Evolutionary conservation across 2,329 filamentous ascomycete species (phyloP).

Genomic region (Ambrosiella cleistominuta): DNA sequence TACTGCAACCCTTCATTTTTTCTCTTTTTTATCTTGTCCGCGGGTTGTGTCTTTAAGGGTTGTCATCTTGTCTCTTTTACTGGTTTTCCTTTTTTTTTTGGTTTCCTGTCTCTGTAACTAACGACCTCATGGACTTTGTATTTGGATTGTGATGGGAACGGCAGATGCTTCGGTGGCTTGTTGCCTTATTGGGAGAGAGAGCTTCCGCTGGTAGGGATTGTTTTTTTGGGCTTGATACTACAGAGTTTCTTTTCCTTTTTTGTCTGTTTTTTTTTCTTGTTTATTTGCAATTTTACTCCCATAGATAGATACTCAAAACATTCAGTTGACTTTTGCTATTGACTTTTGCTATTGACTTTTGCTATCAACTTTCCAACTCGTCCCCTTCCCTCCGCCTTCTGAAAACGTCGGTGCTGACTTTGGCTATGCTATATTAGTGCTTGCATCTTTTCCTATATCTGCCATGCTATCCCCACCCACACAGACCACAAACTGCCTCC

Average conservation of each 20-base stretch:
- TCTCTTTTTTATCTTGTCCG: neutral
- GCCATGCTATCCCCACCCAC: no score
- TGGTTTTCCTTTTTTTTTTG: neutral
- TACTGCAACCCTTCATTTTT: neutral
- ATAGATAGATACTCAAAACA: slow-evolving; percentile 3
- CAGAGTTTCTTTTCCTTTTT: neutral
- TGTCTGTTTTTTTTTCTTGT: neutral
- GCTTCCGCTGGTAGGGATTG: neutral
- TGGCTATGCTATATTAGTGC: no score
- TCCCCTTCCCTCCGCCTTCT: neutral
- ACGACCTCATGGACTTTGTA: neutral
- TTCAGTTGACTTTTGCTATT: neutral
- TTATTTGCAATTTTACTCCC: neutral
- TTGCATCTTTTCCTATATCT: no score
- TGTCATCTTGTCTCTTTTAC: neutral
- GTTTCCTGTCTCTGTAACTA: neutral
- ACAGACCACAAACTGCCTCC: neutral
- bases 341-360: neutral
- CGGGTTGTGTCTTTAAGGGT: neutral
- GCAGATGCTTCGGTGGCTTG: no score
- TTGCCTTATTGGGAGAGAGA: neutral
- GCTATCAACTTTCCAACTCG: neutral
- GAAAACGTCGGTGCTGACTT: no score
- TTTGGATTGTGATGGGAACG: neutral
- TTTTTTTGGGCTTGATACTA: neutral